Base-by-base conservation (phyloP, 2,329 filamentous ascomycete species). In the Trichophyton mentagrophytes region DNA sequence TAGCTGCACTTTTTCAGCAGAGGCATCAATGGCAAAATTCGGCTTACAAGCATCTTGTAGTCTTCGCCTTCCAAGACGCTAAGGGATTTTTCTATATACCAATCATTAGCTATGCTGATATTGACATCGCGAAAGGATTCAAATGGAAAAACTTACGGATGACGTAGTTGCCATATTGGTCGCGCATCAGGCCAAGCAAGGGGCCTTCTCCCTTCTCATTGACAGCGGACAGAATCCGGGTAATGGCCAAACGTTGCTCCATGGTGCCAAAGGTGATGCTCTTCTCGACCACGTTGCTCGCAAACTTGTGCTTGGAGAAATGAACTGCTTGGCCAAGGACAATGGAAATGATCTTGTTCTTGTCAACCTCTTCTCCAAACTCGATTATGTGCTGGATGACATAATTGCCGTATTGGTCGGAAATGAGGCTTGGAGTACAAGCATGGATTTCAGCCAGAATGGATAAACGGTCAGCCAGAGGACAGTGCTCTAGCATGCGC, bases 281-380 rank as follows among this genome's bases (percentile, higher is more conserved):
- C 73, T 90, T 92, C 74, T 99, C 93, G 0, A 99, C 92, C 2
- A 99, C 92, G 67, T 99, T 97, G 69, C 91, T 96, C 0, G 93
- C 92, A 69, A 89, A 95, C 72, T 99, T 99, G 77, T 97, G 90
- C 77, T 90, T 96, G 27, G 90, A 96, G 67, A 90, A 85, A 1
- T 77, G 76, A 44, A 96, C 74, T 1, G 96, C 77, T 61, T 90
- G 83, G 11, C 79, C 78, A 65, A 86, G 85, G 65, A 97, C 86
- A 55, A 90, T 78, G 27, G 80, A 75, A 61, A 96, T 87, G 68
- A 96, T 86, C 67, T 80, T 83, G 13, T 80, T 79, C 20, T 85
- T 83, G 68, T 96, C 90, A 61, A 86, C 83, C 3, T 82, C 79
- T 58, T 85, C 81, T 25, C 91, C 91, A 64, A 89, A 84, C 63